Evolutionary conservation across 1,284 basidiomycete genomes (phyloP), one percentile per base, ranked within the genome.

Genomic region (Stygiomarasmius scandens): DNA sequence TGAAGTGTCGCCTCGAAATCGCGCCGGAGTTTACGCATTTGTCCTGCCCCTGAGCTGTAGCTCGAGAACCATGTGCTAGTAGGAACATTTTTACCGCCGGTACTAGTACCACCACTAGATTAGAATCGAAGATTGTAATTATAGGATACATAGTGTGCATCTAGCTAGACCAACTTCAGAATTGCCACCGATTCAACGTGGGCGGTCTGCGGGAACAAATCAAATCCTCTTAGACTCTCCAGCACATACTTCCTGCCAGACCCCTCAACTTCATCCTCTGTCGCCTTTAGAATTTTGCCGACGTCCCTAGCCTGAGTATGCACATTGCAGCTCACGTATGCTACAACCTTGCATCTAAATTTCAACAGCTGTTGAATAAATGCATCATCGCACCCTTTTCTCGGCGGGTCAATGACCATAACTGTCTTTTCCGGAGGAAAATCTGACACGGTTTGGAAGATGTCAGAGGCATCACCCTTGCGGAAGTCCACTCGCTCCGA

Each of bases 321-420:
- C 52, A 93, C 96, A 71, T 98, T 98, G 72, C 96, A 98, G 67
- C 90, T 93, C 59, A 97, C 93, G 71, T 97, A 97, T 55, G 96
- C 90, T 55, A 96, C 83, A 10, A 83, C 86, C 54, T 76, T 74
- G 1, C 89, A 83, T 25, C 85, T 75, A 70, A 96, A 95, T 3
- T 70, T 70, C 49, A 95, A 70, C 46, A 96, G 73, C 74, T 97
- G 95, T 32, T 83, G 74, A 46, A 97, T 77, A 73, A 96, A 97
- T 2, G 80, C 79, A 51, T 85, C 82, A 71, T 96, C 93, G 66
- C 92, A 95, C 14, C 95, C 95, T 72, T 96, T 96, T 58, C 94
- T 80, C 12, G 95, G 95, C 1, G 95, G 95, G 73, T 96, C 92
- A 67, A 95, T 86, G 56, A 94, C 75, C 49, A 93, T 77, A 0